Base-by-base conservation (phyloP, 768 basidiomycete genomes). In the Hemileccinum rubropunctum region DNA sequence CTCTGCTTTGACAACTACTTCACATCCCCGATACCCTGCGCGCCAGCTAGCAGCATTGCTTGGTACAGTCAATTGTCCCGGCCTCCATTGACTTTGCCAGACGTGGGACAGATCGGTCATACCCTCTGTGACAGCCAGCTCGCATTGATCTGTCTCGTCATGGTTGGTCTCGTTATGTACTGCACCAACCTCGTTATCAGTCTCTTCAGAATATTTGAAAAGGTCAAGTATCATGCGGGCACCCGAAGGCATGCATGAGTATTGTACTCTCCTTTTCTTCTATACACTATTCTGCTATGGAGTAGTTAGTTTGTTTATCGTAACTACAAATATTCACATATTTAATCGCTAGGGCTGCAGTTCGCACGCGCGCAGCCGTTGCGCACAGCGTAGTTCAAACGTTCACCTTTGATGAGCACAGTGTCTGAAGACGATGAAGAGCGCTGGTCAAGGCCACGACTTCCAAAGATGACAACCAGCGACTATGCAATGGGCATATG, bases 1-100 rank as follows among this genome's bases (percentile, higher is more conserved):
- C 84, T 95, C 46, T 83, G 81, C 54, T 91, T 95, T 70, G 91
- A 95, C 75, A 91, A 95, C 63, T 92, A 85, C 69, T 92, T 94
- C 72, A 94, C 91, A 5, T 89, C 91, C 3, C 72, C 83, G 20
- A 79, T 95, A 40, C 84, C 88, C 28, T 95, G 93, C 59, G 80
- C 87, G 0, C 73, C 83, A 3, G 59, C 70, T 4, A 76, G 77
- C 17, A 72, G 69, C 34, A 83, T 75, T 14, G 74, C 82, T 17
- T 94, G 91, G 91, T 93, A 91, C 65, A 84, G 80, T 62, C 58
- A 81, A 47, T 64, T 91, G 9, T 75, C 80, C n/a, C 78, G 80
- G 18, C 51, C 69, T 7, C 55, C 64, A 33, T 54, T 72, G 41
- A 36, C 36, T 11, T 48, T 45, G 11, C 21, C 45, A 11, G 57